These are phyloP conservation scores for Paecilomyces sp. DNA, from an alignment of 2,329 filamentous ascomycete genomes.

Conservation along the genomic window DNA sequence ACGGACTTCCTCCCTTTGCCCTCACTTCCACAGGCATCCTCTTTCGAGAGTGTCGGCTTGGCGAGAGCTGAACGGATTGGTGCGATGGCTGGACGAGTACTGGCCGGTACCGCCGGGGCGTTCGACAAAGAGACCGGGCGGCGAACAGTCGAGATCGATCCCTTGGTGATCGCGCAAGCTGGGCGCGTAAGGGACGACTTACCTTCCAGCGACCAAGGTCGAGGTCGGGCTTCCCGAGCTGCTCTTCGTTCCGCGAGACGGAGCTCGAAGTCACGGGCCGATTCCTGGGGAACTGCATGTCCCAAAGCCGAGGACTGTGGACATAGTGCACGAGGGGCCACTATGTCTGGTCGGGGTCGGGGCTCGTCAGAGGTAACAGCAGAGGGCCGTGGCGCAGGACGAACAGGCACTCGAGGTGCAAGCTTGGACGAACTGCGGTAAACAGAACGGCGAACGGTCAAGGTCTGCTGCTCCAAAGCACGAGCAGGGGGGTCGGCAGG, in stretches of 20 bases:
- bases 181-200: not conserved
- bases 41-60: conserved; percentile 8
- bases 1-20: conserved; percentile 14
- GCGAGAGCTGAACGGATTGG: conserved; percentile 6
- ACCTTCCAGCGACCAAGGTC: conserved; percentile 3
- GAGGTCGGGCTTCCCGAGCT: conserved; percentile 6
- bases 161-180: not conserved
- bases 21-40: conserved; percentile 1
- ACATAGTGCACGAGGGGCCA: too few species aligned
- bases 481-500: too few species aligned
- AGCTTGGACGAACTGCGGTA: not conserved
- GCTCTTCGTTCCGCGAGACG: conserved; percentile 6
- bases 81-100: conserved; percentile 8
- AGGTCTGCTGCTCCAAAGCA: too few species aligned
- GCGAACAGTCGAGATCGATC: not conserved
- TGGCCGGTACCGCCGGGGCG: conserved; percentile 1
- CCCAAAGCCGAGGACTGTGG: too few species aligned
- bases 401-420: not conserved
- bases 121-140: conserved; percentile 1
- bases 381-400: not conserved
- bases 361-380: not conserved
- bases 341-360: too few species aligned
- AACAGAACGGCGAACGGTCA: not conserved
- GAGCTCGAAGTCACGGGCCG: too few species aligned
- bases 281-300: too few species aligned